Percentiles rank a stretch among this genome's conserved stretches.
Evolutionary conservation across 2,329 filamentous ascomycete species (phyloP).

Genomic region (Daldinia sp.): DNA sequence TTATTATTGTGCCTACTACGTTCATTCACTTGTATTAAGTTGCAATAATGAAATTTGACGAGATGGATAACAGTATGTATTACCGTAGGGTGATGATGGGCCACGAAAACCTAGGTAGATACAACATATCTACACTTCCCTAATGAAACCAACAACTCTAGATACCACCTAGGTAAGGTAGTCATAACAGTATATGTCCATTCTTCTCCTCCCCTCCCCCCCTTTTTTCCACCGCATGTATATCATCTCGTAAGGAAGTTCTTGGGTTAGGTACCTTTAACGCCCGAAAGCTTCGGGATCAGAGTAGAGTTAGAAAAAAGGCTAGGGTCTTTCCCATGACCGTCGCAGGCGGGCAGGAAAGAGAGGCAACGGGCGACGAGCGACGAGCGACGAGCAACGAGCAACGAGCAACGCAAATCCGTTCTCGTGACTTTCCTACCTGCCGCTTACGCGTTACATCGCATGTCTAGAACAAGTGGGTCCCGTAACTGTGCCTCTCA

Average conservation of each 20-base stretch:
- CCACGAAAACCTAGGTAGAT: neutral
- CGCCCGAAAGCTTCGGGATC: too few relatives aligned
- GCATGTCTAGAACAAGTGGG: slow-evolving; percentile 19
- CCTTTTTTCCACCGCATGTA: neutral
- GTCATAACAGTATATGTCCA: too few relatives aligned
- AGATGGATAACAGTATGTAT: neutral
- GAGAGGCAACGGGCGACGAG: too few relatives aligned
- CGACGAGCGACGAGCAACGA: too few relatives aligned
- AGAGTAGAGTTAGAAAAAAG: too few relatives aligned
- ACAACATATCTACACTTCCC: neutral
- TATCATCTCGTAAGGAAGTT: neutral
- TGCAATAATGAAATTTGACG: neutral
- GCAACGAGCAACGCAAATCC: neutral
- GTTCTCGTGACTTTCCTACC: slow-evolving; percentile 21
- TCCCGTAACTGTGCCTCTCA: neutral
- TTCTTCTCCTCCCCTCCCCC: neutral
- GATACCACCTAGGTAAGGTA: too few relatives aligned
- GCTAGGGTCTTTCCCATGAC: too few relatives aligned
- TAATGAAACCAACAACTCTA: too few relatives aligned
- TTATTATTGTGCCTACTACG: neutral
- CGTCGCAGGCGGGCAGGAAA: slow-evolving; percentile 13
- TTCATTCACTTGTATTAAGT: neutral
- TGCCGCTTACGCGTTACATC: slow-evolving; percentile 38
- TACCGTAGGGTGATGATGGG: neutral
- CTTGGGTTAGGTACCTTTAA: neutral